Conservation (phyloP, 75 land plant species). For the Cryptomeria japonica region DNA sequence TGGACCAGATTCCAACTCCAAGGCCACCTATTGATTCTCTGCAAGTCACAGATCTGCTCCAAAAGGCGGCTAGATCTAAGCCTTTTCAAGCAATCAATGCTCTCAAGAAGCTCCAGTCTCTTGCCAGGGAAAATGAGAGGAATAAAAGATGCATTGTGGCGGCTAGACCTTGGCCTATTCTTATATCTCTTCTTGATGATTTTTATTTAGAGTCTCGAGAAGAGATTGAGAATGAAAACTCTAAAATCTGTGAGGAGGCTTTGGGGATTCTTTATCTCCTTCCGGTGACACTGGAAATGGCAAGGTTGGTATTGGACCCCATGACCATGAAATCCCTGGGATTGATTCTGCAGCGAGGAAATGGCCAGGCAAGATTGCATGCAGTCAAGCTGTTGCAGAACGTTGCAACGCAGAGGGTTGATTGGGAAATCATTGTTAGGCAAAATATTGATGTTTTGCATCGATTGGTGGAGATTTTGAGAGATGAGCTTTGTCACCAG, state of each 20-base stretch:
- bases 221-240: background rate
- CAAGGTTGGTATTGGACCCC: conserved; percentile 6
- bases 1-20: conserved; percentile 14
- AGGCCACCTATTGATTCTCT: background rate
- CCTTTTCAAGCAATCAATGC: background rate
- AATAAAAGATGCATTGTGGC: conserved; percentile 36
- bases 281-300: conserved; percentile 11
- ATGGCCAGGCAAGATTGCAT: conserved; percentile 32
- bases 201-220: background rate
- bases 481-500: conserved; percentile 29
- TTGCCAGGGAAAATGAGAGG: conserved; percentile 51
- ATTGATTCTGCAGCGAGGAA: conserved; percentile 28
- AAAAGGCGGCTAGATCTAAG: background rate
- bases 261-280: background rate
- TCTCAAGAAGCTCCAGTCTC: conserved; percentile 31
- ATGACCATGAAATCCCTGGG: conserved; percentile 15
- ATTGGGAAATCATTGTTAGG: conserved; percentile 17
- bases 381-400: conserved; percentile 21
- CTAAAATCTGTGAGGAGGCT: background rate
- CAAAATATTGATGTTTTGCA: conserved; percentile 32
- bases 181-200: conserved; percentile 13
- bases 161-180: conserved; percentile 30
- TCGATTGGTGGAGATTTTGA: conserved; percentile 26
- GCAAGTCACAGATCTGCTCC: conserved; percentile 9
- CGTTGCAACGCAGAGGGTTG: background rate